These are phyloP conservation scores for Diplodia scrobiculata DNA, from an alignment of 2,329 filamentous ascomycete species.

Conservation along the genomic window DNA sequence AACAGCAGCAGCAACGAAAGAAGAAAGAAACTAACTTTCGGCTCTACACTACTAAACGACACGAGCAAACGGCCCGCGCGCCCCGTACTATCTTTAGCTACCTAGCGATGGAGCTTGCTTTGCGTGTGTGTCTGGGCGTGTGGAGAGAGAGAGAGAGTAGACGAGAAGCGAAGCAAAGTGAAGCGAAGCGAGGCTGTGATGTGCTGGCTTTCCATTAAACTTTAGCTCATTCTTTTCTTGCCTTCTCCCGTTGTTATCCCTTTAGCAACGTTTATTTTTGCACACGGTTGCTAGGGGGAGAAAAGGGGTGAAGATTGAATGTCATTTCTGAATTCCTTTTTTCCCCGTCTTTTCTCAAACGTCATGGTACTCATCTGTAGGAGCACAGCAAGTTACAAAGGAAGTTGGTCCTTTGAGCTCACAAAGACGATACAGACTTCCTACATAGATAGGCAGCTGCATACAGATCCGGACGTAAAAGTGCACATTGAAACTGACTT, in stretches of 20 bases:
- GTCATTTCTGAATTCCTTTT: not conserved
- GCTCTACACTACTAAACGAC: not conserved
- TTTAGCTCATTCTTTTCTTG: not conserved
- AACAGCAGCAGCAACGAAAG: not conserved
- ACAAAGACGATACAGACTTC: no score
- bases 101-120: not conserved
- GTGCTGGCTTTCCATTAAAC: not conserved
- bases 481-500: no score
- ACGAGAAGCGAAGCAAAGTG: not conserved
- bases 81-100: not conserved
- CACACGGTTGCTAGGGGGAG: not conserved
- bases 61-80: not conserved
- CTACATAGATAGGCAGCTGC: no score
- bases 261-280: not conserved
- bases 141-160: no score
- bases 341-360: not conserved
- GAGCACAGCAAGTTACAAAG: no score
- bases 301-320: not conserved
- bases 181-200: not conserved
- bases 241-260: not conserved
- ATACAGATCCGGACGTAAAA: no score
- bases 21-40: not conserved
- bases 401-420: no score
- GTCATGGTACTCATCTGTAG: not conserved
- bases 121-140: no score